Percentiles rank a stretch among this genome's conserved stretches.
phyloP scores from a whole-genome alignment of 208 protist genomes.

The Crithidia mellificae region DNA sequence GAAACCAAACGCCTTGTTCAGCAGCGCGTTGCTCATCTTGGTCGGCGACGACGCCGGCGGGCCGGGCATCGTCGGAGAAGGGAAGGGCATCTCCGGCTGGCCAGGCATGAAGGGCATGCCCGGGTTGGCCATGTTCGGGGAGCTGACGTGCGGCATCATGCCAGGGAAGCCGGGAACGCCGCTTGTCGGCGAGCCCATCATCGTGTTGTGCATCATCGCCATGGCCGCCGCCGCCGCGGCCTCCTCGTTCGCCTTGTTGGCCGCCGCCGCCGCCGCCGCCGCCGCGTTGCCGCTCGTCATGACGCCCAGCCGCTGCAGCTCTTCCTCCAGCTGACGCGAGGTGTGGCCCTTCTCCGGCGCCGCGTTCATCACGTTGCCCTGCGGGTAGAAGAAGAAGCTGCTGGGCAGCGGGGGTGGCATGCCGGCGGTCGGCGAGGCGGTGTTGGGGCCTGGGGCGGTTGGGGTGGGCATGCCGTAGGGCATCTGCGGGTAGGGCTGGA shows the following conservation, averaged over 20 bases:
- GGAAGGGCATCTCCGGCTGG: conserved; percentile 14
- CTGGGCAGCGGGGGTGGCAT: conserved; percentile 25
- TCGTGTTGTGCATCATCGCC: conserved; percentile 29
- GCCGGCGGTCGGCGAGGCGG: conserved; percentile 7
- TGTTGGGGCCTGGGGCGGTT: conserved; percentile 1
- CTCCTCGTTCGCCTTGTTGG: conserved; percentile 14
- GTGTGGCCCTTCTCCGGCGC: conserved; percentile 14
- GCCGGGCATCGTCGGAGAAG: conserved; percentile 15
- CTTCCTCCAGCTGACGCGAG: conserved; percentile 41
- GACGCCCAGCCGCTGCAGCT: conserved; percentile 39
- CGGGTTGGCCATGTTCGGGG: conserved; percentile 10
- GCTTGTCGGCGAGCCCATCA: conserved; percentile 27
- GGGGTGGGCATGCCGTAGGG: conserved; percentile 20
- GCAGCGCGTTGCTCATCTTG: conserved; percentile 35
- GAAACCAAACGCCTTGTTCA: conserved; percentile 31
- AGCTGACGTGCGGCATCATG: conserved; percentile 19
- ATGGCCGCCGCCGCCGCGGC: conserved; percentile 18
- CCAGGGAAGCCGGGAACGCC: conserved; percentile 18
- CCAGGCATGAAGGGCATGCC: conserved; percentile 26
- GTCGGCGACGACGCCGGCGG: conserved; percentile 25
- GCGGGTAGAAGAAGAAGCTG: conserved; percentile 27
- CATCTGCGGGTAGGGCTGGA: conserved; percentile 27
- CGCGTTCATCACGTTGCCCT: conserved; percentile 13
- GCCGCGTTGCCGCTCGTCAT: conserved; percentile 15
- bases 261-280: conserved; percentile 22